Conservation (phyloP, 176 grass and related monocot species). For the Juncus inflexus region DNA sequence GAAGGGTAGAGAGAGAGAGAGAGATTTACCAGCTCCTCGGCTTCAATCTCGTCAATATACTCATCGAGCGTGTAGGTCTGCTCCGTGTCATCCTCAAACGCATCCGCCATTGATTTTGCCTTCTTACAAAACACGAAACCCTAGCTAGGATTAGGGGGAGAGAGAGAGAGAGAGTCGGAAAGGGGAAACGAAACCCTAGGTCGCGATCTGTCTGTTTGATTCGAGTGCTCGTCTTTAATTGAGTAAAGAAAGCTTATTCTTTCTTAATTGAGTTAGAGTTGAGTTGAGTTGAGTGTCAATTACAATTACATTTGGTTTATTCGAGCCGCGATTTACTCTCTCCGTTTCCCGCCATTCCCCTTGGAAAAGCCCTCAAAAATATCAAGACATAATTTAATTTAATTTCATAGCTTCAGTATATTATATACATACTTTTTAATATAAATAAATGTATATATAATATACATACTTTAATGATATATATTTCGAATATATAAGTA, state of each 20-base stretch:
- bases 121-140: constrained; percentile 12
- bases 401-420: neutral
- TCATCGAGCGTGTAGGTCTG: constrained; percentile 52
- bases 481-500: no score
- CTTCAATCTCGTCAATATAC: constrained; percentile 87
- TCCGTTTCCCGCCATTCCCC: constrained; percentile 33
- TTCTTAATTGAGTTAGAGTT: neutral
- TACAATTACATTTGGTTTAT: neutral
- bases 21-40: constrained; percentile 59
- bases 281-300: no score
- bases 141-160: constrained; percentile 20
- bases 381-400: neutral
- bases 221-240: neutral
- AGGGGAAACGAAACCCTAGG: constrained; percentile 16
- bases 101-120: constrained; percentile 40
- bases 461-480: no score
- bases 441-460: no score
- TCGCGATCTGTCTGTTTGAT: constrained; percentile 5
- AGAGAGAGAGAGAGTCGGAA: neutral
- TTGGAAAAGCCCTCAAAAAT: neutral
- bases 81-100: constrained; percentile 67
- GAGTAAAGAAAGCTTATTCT: constrained; percentile 11
- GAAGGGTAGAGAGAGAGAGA: neutral
- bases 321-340: neutral
- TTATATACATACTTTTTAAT: no score